Evolutionary conservation across 129 eudicot species (phyloP), one percentile per base, ranked within the genome.

Genomic region (Saussurea involucrata): DNA sequence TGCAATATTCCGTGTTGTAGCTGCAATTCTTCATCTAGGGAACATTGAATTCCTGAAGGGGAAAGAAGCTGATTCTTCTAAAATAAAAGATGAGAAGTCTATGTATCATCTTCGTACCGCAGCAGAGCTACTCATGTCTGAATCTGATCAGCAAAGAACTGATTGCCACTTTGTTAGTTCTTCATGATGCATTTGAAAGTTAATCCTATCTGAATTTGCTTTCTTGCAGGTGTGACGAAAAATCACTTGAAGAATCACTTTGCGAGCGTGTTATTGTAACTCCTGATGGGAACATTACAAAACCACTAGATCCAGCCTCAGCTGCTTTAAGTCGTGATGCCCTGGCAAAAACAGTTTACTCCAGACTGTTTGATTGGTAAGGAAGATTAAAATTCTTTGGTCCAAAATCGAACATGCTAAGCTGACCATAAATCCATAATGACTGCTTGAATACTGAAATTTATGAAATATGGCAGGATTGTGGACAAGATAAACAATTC

Each of bases 21-120:
- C 98, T 81, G 96, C 99, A 32, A 89, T 95, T 80, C 99, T 95
- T 78, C 99, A 95, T 82, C 90, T 95, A 69, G 99, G 99, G 66
- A 95, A 95, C 74, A 73, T 95, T 24, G 91, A 95, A 69, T 95
- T 95, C 68, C 69, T 89, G 49, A 95, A 95, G 82, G 99, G 99
- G 40, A 88, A 88, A 73, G 99, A 95, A 73, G 76, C 80, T 36
- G 99, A 95, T 73, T 95, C 99, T 21, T 95, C 99, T 29, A 92
- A 88, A 86, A 73, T 95, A 63, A 95, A 95, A 76, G 96, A 92
- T 61, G 88, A 86, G 70, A 89, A 91, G 82, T 84, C 99, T 8
- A 69, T 69, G 63, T 86, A 78, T 74, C 99, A 95, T 87, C 96
- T 92, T 36, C 83, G 80, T 77, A 95, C 89, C 73, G 92, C 94